Percentiles rank a stretch among this genome's conserved stretches.
These are phyloP conservation scores for Penicillium sp. DNA, from an alignment of 2,329 filamentous ascomycete genomes.

Conservation along the genomic window DNA sequence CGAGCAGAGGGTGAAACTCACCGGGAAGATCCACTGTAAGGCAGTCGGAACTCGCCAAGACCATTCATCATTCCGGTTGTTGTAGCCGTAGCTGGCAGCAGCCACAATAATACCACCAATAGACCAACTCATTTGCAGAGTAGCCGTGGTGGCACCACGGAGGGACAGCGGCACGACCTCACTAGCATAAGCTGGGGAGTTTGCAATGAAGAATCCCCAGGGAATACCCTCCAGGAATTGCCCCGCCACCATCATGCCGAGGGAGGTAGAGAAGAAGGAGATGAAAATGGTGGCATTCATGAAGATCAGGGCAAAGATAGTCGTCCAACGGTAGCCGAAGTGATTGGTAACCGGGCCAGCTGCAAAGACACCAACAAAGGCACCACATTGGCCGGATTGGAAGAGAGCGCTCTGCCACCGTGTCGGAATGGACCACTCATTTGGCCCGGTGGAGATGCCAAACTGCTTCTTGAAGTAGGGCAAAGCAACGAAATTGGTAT, in stretches of 20 bases:
- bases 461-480: constrained; percentile 41
- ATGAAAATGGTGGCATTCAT: constrained; percentile 63
- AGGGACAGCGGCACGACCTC: constrained; percentile 31
- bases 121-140: constrained; percentile 34
- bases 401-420: constrained; percentile 59
- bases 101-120: constrained; percentile 34
- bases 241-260: constrained; percentile 41
- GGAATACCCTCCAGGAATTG: constrained; percentile 33
- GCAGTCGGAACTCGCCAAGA: constrained; percentile 30
- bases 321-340: constrained; percentile 63
- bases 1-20: constrained; percentile 10
- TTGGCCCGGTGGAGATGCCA: constrained; percentile 31
- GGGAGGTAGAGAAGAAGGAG: constrained; percentile 57
- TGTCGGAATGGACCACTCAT: constrained; percentile 38
- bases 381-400: constrained; percentile 58
- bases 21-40: constrained; percentile 34
- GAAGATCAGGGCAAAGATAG: constrained; percentile 56
- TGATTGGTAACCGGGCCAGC: constrained; percentile 61
- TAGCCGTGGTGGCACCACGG: constrained; percentile 29
- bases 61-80: constrained; percentile 24
- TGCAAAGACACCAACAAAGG: constrained; percentile 61
- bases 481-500: constrained; percentile 51
- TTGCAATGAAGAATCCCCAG: constrained; percentile 37
- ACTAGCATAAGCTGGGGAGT: constrained; percentile 32
- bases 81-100: constrained; percentile 25